phyloP scores from a whole-genome alignment of 768 basidiomycete species.

The Lyophyllum decastes region DNA sequence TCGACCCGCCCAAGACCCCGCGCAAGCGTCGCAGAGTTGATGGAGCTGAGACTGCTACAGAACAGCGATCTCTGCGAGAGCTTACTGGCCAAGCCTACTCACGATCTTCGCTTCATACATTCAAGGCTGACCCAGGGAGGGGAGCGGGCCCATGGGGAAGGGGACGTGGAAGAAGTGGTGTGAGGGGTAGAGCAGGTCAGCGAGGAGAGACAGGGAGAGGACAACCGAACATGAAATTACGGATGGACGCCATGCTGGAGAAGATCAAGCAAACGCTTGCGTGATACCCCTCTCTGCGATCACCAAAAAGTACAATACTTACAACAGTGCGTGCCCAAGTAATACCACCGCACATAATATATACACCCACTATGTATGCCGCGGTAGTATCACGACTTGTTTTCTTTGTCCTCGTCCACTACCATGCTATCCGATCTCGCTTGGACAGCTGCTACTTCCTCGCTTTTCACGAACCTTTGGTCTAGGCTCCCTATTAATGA shows the following conservation, averaged over 20 bases:
- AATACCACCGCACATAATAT: conserved; percentile 6
- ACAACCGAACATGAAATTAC: conserved; percentile 75
- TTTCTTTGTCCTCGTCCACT: conserved; percentile 61
- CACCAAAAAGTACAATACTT: conserved; percentile 12
- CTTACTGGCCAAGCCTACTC: conserved; percentile 67
- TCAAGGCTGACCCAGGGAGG: conserved; percentile 46
- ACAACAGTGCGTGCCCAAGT: background rate
- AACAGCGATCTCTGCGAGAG: conserved; percentile 50
- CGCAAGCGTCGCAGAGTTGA: conserved; percentile 17
- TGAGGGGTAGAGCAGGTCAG: conserved; percentile 21
- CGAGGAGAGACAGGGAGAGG: conserved; percentile 39
- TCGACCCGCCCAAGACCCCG: conserved; percentile 16
- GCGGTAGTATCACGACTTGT: conserved; percentile 24
- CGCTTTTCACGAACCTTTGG: conserved; percentile 62
- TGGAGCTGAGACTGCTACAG: conserved; percentile 14
- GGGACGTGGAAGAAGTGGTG: conserved; percentile 18
- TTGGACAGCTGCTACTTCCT: conserved; percentile 31
- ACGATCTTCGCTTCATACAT: conserved; percentile 54
- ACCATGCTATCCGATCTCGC: conserved; percentile 40
- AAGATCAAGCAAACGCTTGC: conserved; percentile 71
- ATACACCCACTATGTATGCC: conserved; percentile 13
- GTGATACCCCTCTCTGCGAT: conserved; percentile 22
- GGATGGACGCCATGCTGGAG: conserved; percentile 86
- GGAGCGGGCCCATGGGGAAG: conserved; percentile 24
- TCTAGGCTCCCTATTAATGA: conserved; percentile 61